Evolutionary conservation across 129 eudicot species (phyloP), one percentile per base, ranked within the genome.

Genomic region (Artemisia argyi): DNA sequence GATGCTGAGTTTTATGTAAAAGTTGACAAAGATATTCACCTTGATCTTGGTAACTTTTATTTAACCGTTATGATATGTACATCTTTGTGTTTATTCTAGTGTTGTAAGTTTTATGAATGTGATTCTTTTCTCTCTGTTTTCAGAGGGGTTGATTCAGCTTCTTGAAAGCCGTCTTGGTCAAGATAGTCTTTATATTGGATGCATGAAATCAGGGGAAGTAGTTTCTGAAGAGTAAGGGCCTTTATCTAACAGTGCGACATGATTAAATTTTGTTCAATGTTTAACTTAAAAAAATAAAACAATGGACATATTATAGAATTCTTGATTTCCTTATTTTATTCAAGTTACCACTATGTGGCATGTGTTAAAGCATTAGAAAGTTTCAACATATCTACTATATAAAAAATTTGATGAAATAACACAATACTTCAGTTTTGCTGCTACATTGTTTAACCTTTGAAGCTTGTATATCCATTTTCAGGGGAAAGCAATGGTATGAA

Each of bases 1-100:
- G 96, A 94, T 80, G 97, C 98, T 12, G 98, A 94, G 39, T 94
- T 87, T 78, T 94, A 94, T 79, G 87, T 94, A 35, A 94, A 94
- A 86, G 96, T 94, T 26, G 89, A 94, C 71, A 93, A 88, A 75
- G 77, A 77, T 74, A 76, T 94, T 57, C 81, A 86, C 68, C 83
- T 94, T 74, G 90, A 90, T 81, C 82, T 87, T 77, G 98, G 97
- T 90, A 84, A 78, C 69, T 12, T 8, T 5, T 28, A 3, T 39
- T 49, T 39, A 7, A 54, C 7, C 68, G 56, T 65, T 17, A 53
- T 13, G 54, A 46, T 71, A 10, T 15, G 28, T 19, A 61, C 61
- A 48, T 53, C 24, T 39, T 39, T 39, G 46, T 7, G 44, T n/a
- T 75, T 61, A 55, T 64, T 5, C 19, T n/a, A 5, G 24, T 48